Evolutionary conservation across 495 filamentous ascomycete species (phyloP), one percentile per base, ranked within the genome.

Genomic region (Bathelium albidoporum): DNA sequence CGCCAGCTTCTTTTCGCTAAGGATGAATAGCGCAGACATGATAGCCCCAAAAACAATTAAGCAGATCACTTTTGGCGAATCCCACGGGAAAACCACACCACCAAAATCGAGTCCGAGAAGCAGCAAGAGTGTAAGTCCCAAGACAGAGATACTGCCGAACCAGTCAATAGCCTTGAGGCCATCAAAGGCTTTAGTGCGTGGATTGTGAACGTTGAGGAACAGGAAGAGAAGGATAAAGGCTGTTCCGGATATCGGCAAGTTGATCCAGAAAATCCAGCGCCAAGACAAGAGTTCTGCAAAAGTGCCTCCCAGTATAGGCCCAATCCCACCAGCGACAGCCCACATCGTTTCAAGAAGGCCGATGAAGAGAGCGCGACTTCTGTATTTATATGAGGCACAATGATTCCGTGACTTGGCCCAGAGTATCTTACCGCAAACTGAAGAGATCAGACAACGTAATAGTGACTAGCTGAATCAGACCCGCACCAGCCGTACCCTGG

Each of bases 191-290:
- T 74, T 73, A 0, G 84, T 87, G 61, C 76, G 73, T 2, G 84
- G 82, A 59, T 85, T 84, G 59, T 86, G 78, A 22, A 88, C 80
- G 69, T 88, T 78, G 43, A 81, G 71, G 64, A 83, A 82, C 32
- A 85, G 67, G 16, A 85, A 73, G 0, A 91, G 73, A 0, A 87
- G 77, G 18, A 82, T 62, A 36, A 87, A 79, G 0, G 85, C 77
- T 0, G 78, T 64, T 0, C 80, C 78, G 9, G 78, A 82, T 44
- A 87, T 77, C 0, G 88, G 87, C 1, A 89, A 73, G 62, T 90
- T 90, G 75, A 90, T 84, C 83, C 83, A 89, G 70, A 87, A 90
- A 32, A 81, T 81, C 79, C 85, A 87, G 34, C 85, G 70, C 89
- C 88, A 91, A 3, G 76, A 77, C 16, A 84, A 77, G 2, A 78